These are phyloP conservation scores for Trichoderma breve DNA, from an alignment of 2,329 filamentous ascomycete genomes.

Conservation along the genomic window DNA sequence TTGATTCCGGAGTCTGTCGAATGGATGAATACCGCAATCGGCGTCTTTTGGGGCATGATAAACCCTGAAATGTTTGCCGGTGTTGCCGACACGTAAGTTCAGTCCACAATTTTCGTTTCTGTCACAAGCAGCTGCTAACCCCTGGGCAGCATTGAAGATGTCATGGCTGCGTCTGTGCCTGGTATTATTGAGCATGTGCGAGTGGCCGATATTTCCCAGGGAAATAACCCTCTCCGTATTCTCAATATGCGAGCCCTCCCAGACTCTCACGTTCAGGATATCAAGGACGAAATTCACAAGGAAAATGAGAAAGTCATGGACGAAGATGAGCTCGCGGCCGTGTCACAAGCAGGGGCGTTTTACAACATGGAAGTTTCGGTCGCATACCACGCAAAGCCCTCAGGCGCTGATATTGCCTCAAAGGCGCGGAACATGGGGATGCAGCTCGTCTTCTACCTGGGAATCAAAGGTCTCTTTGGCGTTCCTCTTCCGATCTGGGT, in stretches of 20 bases:
- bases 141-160: constrained; percentile 55
- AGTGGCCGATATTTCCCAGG: constrained; percentile 92
- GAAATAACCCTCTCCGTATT: constrained; percentile 84
- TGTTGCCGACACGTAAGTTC: constrained; percentile 72
- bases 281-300: constrained; percentile 77
- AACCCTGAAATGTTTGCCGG: constrained; percentile 94
- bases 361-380: constrained; percentile 91
- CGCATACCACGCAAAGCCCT: constrained; percentile 85
- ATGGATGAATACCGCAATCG: constrained; percentile 91
- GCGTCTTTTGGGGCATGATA: constrained; percentile 83
- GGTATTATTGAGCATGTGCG: constrained; percentile 90
- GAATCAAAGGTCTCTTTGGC: constrained; percentile 83
- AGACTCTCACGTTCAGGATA: constrained; percentile 73
- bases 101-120: neutral
- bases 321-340: constrained; percentile 79
- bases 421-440: constrained; percentile 96
- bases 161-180: constrained; percentile 95
- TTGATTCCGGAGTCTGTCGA: constrained; percentile 89
- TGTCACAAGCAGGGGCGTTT: constrained; percentile 86
- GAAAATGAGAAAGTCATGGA: constrained; percentile 80
- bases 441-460: constrained; percentile 91
- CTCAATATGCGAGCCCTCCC: constrained; percentile 80
- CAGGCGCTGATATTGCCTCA: constrained; percentile 65
- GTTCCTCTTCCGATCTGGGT: constrained; percentile 86
- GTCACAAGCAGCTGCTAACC: neutral